A percentile compares a stretch with the other conserved stretches of the same genome.
phyloP scores from a whole-genome alignment of 495 filamentous ascomycete species.

The Cudoniella acicularis region DNA sequence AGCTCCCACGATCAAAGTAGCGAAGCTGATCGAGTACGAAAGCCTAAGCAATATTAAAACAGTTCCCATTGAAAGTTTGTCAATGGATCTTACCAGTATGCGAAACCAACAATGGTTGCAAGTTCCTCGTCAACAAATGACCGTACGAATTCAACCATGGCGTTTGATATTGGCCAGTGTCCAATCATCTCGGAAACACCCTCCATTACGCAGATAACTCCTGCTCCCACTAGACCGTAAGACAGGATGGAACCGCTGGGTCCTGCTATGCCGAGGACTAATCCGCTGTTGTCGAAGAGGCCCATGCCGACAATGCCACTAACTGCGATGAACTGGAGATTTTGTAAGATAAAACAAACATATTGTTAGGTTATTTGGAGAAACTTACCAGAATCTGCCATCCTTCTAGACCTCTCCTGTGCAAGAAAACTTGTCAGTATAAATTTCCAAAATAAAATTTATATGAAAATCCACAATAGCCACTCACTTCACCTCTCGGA shows the following conservation, averaged over 20 bases:
- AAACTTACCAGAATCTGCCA: no score
- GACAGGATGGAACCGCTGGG: constrained; percentile 40
- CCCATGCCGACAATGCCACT: constrained; percentile 44
- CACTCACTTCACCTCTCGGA: no score
- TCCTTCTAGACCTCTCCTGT: no score
- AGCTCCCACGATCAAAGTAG: constrained; percentile 35
- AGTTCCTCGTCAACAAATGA: constrained; percentile 46
- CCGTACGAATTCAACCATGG: constrained; percentile 42
- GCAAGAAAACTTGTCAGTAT: no score
- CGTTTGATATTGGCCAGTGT: constrained; percentile 46
- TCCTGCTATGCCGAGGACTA: constrained; percentile 39
- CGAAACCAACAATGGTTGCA: constrained; percentile 40
- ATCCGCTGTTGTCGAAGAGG: constrained; percentile 43
- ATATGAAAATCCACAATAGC: no score
- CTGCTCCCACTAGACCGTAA: constrained; percentile 36
- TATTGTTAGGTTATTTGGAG: not conserved
- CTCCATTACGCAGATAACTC: constrained; percentile 44
- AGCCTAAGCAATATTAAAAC: constrained; percentile 32
- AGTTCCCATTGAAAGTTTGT: not conserved
- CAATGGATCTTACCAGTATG: constrained; percentile 40
- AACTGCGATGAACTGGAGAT: constrained; percentile 36
- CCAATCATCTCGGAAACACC: constrained; percentile 46
- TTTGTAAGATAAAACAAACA: not conserved
- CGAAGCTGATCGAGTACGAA: constrained; percentile 39
- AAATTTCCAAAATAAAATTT: no score